Base-by-base conservation (phyloP, 805 yeast genomes). In the Saccharomycopsis javanensis region DNA sequence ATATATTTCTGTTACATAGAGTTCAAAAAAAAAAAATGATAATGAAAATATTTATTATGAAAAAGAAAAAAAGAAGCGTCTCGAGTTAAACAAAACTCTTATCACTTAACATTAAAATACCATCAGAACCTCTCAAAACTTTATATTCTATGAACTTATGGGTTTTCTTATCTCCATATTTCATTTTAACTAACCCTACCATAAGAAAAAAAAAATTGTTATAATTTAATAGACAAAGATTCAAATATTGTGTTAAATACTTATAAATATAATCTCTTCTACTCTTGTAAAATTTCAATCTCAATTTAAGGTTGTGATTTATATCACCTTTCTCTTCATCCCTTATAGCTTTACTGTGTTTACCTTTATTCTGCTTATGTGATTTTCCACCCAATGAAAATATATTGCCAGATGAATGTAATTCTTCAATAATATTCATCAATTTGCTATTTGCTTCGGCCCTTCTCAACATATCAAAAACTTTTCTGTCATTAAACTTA, bases 81-180 rank as follows among this genome's bases (percentile, higher is more conserved):
- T n/a, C n/a, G n/a, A n/a, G n/a, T n/a, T n/a, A n/a, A 18, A 38
- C 27, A 23, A 23, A 45, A 27, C n/a, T 25, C 10, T 25, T 23
- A 20, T 42, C 48, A 42, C 48, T 42, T 20, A 42, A 20, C 28
- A 42, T 42, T 23, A 56, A 33, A 13, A 57, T 37, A 15, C 59
- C 59, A 30, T 50, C 30, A n/a, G 50, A 33, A 4, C 59, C 57
- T 45, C 50, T 46, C 27, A 57, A 35, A 7, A 57, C 20, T 30
- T 54, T 57, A 2, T 28, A 25, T 5, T 48, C 35, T 10, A 57
- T 48, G 30, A 51, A 57, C 33, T 50, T 50, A 7, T 50, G 35
- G 11, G 46, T 54, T 34, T 23, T 33, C 10, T 54, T 28, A 8
- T 27, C 27, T 15, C 56, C 57, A 33, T 50, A 51, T 33, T 34